Conservation (phyloP, 2,329 filamentous ascomycete genomes). For the Fusarium musae region DNA sequence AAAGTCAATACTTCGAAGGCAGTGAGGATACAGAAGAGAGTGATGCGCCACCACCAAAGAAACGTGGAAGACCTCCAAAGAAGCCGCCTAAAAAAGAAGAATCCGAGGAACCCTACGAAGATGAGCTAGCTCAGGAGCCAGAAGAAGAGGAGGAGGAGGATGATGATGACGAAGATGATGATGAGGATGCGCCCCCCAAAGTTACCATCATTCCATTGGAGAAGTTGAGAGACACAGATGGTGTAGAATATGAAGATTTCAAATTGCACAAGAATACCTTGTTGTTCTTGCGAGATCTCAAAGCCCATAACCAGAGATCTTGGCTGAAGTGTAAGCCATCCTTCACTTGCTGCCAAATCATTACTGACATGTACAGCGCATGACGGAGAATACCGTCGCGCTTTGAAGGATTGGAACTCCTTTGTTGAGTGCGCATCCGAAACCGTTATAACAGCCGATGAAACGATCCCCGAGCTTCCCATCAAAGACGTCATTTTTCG, state of each 20-base stretch:
- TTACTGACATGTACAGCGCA: constrained; percentile 65
- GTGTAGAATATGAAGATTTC: constrained; percentile 60
- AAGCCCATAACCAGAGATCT: constrained; percentile 66
- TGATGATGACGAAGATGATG: constrained; percentile 49
- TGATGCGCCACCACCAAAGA: constrained; percentile 46
- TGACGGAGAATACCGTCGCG: constrained; percentile 80
- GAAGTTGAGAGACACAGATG: constrained; percentile 49
- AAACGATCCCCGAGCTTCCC: constrained; percentile 87
- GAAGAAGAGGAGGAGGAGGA: constrained; percentile 43
- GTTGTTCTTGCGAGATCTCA: constrained; percentile 67
- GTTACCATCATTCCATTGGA: constrained; percentile 51
- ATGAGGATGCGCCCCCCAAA: constrained; percentile 51
- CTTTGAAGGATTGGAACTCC: constrained; percentile 82
- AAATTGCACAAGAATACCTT: constrained; percentile 68
- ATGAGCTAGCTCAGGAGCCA: constrained; percentile 40
- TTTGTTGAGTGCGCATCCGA: constrained; percentile 80
- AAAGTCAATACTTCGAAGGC: constrained; percentile 64
- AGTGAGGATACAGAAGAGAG: constrained; percentile 32
- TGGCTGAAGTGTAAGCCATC: constrained; percentile 65
- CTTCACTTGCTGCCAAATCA: not conserved
- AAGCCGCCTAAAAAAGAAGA: constrained; percentile 35
- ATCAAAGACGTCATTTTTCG: constrained; percentile 87
- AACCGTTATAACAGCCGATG: constrained; percentile 76
- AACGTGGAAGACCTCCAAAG: constrained; percentile 43
- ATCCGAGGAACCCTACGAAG: constrained; percentile 44